Evolutionary conservation across 139 green algal species (phyloP), one percentile per base, ranked within the genome.

Genomic region (Chlamydomonas schloesseri): DNA sequence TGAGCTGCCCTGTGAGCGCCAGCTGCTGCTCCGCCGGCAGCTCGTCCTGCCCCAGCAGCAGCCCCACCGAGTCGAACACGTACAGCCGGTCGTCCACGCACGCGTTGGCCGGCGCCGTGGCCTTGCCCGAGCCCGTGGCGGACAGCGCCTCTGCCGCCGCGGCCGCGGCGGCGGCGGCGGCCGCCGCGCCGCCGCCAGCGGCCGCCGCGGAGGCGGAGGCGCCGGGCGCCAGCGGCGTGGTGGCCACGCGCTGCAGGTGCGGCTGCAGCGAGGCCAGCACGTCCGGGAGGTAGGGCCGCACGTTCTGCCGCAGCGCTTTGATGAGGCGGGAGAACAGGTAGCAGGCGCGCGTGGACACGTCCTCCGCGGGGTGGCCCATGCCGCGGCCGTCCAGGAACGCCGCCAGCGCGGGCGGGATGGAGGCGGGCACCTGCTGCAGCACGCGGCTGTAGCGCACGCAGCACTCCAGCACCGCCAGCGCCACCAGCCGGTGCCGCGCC

Each of bases 271-370:
- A 88, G 17, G 84, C 55, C 62, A 98, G 86, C 11, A 97, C 83
- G 47, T 90, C 83, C 0, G 79, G 72, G 65, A 96, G 76, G 47
- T 95, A 91, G 0, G 87, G 90, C 1, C 89, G 89, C 87, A 99
- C 64, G 34, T 91, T 87, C 29, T 29, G 23, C 3, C 94, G 90
- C 37, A 98, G 90, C 5, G 62, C 47, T 87, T 97, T 98, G 64
- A 91, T 86, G 58, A 98, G 80, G 14, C 96, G 94, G 37, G 88
- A 91, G 80, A 99, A 95, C 0, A 99, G 93, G 90, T 98, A 99
- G 89, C 88, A 92, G 15, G 94, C 93, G 3, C 95, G 93, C 9
- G 89, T 92, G 37, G 89, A 87, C 23, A 95, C 91, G 34, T 93
- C 88, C 69, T 95, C 86, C 36, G 87, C 86, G 21, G 90, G 80